These are phyloP conservation scores for Stipa capillata DNA, from an alignment of 176 grass and related monocot species.

Conservation along the genomic window DNA sequence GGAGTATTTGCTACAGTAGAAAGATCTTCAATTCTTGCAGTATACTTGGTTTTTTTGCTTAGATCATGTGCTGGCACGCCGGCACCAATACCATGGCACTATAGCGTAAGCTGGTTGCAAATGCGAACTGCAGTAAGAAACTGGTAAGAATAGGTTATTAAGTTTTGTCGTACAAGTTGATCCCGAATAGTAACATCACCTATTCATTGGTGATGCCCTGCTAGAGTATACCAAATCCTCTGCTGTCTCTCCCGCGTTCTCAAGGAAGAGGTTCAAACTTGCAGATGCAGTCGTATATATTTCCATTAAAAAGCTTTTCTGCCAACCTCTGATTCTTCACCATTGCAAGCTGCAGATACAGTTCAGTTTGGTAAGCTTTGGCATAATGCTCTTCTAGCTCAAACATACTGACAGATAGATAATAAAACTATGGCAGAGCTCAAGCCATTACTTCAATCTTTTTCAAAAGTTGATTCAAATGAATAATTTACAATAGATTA, in stretches of 20 bases:
- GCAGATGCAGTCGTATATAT: conserved; percentile 92
- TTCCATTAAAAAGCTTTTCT: conserved; percentile 86
- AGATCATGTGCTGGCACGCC: neutral
- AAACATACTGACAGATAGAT: neutral
- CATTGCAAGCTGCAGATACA: conserved; percentile 78
- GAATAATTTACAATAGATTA: neutral
- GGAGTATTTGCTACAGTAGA: neutral
- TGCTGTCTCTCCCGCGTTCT: neutral
- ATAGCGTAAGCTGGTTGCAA: neutral
- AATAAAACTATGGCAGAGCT: neutral
- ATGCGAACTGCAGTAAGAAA: neutral
- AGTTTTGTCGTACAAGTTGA: neutral
- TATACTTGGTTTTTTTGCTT: neutral
- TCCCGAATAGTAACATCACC: neutral
- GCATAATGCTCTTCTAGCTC: neutral
- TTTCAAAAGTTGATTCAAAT: neutral
- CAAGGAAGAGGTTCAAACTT: conserved; percentile 67
- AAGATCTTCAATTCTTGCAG: neutral
- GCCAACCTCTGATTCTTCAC: conserved; percentile 96
- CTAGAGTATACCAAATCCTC: conserved; percentile 1
- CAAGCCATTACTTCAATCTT: neutral
- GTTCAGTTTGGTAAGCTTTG: neutral
- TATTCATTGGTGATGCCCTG: neutral
- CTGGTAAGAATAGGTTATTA: neutral
- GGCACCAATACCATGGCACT: neutral